A percentile compares a stretch with the other conserved stretches of the same genome.
Conservation (phyloP, 1,139 yeast species). For the Debaryomycetaceae sp. region DNA sequence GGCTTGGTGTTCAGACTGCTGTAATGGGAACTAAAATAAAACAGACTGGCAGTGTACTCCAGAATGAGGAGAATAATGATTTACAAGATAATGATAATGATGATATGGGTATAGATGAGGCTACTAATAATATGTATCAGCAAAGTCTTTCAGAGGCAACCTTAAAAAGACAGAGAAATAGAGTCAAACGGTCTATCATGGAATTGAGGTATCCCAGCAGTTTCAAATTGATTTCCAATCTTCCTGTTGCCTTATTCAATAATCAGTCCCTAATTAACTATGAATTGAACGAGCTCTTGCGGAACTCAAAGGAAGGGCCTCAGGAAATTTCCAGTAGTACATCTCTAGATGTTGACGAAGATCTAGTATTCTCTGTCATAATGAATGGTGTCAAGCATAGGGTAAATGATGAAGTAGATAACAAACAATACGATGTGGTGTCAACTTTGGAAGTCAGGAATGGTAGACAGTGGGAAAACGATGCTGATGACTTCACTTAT, state of each 20-base stretch:
- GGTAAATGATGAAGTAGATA: conserved; percentile 8
- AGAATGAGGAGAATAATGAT: conserved; percentile 18
- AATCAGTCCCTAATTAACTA: conserved; percentile 31
- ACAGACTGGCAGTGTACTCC: conserved; percentile 9
- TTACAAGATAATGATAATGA: conserved; percentile 42
- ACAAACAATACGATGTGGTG: conserved; percentile 1
- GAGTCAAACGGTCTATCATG: conserved; percentile 28
- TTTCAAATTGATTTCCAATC: conserved; percentile 31
- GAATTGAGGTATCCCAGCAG: conserved; percentile 38
- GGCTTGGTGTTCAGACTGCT: conserved; percentile 46
- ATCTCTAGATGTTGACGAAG: conserved; percentile 37
- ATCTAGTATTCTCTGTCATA: conserved; percentile 37
- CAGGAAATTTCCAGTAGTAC: conserved; percentile 23
- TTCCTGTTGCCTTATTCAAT: conserved; percentile 38
- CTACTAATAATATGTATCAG: conserved; percentile 11
- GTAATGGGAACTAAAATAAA: conserved; percentile 42
- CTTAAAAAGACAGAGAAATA: conserved; percentile 32
- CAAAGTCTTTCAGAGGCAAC: conserved; percentile 29
- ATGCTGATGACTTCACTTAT: conserved; percentile 29
- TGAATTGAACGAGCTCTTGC: conserved; percentile 27
- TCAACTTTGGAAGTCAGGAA: conserved; percentile 39
- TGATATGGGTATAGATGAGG: conserved; percentile 37
- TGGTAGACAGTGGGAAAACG: conserved; percentile 40
- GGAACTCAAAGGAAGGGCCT: conserved; percentile 16
- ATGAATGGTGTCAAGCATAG: conserved; percentile 25